Base-by-base conservation (phyloP, 139 green algal genomes). In the Coelastrella sp. region DNA sequence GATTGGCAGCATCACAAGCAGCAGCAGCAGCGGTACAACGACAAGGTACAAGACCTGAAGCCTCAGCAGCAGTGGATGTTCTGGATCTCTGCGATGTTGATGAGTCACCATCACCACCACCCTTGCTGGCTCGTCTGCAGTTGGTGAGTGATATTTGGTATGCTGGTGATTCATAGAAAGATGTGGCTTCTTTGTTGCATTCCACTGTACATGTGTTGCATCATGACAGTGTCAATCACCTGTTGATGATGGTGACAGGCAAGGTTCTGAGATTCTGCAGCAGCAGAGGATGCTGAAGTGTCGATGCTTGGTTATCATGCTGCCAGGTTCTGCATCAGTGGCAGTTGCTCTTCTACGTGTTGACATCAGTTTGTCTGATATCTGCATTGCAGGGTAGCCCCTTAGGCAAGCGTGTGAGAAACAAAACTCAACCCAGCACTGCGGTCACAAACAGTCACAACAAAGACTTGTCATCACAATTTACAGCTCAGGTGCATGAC, bases 41-140 rank as follows among this genome's bases (percentile, higher is more conserved):
- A 17, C 21, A 35, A 8, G 5, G 8, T 0, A 4, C 11, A 41
- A 63, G 41, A 38, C 11, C 71, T 25, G 25, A 1, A 19, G 11
- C 41, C 23, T 25, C 71, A 41, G n/a, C 8, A 9, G 0, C 23
- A 38, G 23, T 41, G 27, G 41, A 40, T 32, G 38, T 23, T 77
- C 25, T 45, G 7, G 38, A 38, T 35, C 21, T 35, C 21, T 41
- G 17, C 59, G 68, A 77, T 77, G 68, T 60, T 3, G 30, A 8
- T 25, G 8, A 2, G 17, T 59, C 38, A 34, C 72, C 72, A 32
- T 81, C 73, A 11, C 73, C 73, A 5, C 43, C 41, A 37, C 73
- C 73, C 8, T 50, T 81, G 48, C 30, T 81, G 30, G 37, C 37
- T 11, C 73, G 73, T 2, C 73, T 81, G 27, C 32, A 67, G 48